Base-by-base conservation (phyloP, 768 basidiomycete species). In the Amanita jacksonii region DNA sequence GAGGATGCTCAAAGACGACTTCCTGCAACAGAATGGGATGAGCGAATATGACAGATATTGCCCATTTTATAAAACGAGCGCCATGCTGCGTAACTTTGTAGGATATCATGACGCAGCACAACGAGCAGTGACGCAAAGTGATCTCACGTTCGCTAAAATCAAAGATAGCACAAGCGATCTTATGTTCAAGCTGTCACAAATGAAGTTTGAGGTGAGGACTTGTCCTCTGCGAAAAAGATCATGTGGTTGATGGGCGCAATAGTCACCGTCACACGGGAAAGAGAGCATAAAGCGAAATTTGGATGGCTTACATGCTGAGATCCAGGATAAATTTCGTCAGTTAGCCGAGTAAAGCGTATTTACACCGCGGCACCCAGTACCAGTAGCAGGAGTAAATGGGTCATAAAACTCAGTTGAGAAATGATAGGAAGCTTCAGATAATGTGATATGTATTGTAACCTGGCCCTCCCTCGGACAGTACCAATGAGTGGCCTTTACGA, bases 21-120 rank as follows among this genome's bases (percentile, higher is more conserved):
- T 91, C 67, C 64, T 96, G 58, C 94, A 97, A 62, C 94, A 99
- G 67, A 98, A 99, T 56, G 96, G 96, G 54, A 96, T 98, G 77
- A 91, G 88, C 66, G 88, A 90, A 59, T 97, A 96, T 58, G 94
- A 98, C 62, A 77, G 91, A 40, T 96, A 77, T 69, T 99, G 94
- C 57, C 94, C 94, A 10, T 97, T 99, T 75, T 96, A 96, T 80
- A 96, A 98, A 82, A 96, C 93, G 35, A 85, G 81, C 44, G 88
- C 77, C 37, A 99, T 99, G 96, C 64, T 98, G 60, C 79, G 77
- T 57, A 94, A 94, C 66, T 90, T 94, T 59, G 89, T 98, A 51
- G 77, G 78, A 9, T 97, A 92, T 75, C 86, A 96, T 60, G 88
- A 97, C 59, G 70, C 76, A n/a, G 90, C 94, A 6, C 71, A 85